A percentile compares a stretch with the other conserved stretches of the same genome.
These are phyloP conservation scores for Taiozyma sp. DNA, from an alignment of 1,139 yeast species.

Conservation along the genomic window DNA sequence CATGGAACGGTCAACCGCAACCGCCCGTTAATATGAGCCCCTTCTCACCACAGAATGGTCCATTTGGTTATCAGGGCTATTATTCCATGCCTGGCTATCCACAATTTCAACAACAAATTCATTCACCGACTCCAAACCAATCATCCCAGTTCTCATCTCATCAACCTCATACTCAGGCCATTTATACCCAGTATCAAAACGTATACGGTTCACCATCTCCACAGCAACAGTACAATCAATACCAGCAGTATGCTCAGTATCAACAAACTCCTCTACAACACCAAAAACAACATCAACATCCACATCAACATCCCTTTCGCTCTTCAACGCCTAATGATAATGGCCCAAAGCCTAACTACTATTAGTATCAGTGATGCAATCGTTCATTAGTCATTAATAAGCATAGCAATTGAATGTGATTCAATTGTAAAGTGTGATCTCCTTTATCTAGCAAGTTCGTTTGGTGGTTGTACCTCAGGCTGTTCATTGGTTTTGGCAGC, in stretches of 20 bases:
- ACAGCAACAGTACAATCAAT: not conserved
- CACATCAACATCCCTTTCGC: not conserved
- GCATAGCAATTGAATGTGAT: not conserved
- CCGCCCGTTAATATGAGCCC: not conserved
- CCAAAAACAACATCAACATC: not conserved
- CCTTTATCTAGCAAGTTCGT: not conserved
- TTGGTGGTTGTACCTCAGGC: not conserved
- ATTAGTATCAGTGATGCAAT: not conserved
- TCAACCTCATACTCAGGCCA: not conserved
- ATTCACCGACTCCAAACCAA: conserved; percentile 5
- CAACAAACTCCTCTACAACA: not conserved
- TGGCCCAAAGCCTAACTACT: not conserved
- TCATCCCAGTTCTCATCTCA: no score
- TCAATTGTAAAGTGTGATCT: not conserved
- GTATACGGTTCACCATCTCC: not conserved
- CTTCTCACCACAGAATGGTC: not conserved
- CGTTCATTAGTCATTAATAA: not conserved
- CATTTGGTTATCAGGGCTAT: not conserved
- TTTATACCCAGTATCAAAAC: not conserved
- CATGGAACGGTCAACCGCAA: not conserved
- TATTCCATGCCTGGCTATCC: not conserved
- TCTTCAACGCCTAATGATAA: not conserved
- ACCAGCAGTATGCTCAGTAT: conserved; percentile 1
- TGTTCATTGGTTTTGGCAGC: not conserved
- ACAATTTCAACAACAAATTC: not conserved